Conservation (phyloP, 148 eudicot species). For the Rhododendron ovatum region DNA sequence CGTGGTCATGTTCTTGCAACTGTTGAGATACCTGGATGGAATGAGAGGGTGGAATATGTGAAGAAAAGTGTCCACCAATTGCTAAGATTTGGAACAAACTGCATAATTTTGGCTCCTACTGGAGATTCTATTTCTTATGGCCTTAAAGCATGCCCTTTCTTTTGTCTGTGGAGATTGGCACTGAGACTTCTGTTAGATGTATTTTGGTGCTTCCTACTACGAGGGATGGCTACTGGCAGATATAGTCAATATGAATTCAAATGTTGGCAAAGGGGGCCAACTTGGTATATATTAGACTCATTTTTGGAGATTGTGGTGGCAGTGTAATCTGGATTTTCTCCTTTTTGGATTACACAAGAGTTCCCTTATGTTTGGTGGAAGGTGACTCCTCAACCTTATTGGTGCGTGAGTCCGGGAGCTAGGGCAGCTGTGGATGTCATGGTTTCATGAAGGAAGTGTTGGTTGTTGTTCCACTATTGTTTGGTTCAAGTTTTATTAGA, state of each 20-base stretch:
- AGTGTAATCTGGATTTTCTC: neutral
- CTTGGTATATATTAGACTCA: neutral
- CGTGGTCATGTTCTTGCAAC: neutral
- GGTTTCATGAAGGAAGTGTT: neutral
- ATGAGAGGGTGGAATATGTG: neutral
- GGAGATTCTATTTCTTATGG: neutral
- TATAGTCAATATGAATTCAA: neutral
- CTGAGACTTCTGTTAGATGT: conserved; percentile 1
- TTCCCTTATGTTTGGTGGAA: conserved; percentile 4
- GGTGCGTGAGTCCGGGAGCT: neutral
- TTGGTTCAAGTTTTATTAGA: neutral
- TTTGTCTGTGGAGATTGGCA: neutral
- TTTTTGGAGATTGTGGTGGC: neutral
- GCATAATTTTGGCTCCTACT: neutral
- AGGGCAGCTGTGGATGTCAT: neutral
- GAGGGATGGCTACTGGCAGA: neutral
- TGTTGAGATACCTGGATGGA: neutral
- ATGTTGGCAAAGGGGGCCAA: neutral
- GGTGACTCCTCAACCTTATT: neutral
- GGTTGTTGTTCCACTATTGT: neutral
- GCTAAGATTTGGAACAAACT: neutral
- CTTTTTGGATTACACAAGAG: neutral
- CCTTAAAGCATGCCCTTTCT: neutral
- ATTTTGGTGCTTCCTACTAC: neutral
- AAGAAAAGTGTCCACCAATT: neutral